Evolutionary conservation across 2,329 filamentous ascomycete species (phyloP).

Genomic region (Botrytis aclada): DNA sequence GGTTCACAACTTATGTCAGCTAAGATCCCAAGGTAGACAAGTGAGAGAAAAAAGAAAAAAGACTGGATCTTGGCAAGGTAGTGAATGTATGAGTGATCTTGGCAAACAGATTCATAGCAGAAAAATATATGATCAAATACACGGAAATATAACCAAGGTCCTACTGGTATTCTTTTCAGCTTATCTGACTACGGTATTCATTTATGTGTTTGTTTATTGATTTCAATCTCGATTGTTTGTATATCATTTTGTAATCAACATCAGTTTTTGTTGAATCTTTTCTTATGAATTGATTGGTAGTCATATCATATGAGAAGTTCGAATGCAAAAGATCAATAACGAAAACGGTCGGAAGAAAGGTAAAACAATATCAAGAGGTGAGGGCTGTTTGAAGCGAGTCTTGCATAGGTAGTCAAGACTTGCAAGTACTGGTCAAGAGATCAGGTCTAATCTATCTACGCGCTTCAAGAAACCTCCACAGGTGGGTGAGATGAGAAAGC

Average conservation of each 20-base stretch:
- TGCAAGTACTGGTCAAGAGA: not conserved
- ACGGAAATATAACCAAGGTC: not conserved
- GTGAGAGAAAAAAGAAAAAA: not conserved
- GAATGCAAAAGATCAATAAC: not conserved
- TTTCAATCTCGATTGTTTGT: not conserved
- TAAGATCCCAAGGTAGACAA: not conserved
- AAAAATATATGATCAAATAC: not conserved
- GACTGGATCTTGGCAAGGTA: constrained; percentile 4
- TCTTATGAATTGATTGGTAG: too few relatives aligned
- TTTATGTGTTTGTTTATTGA: not conserved
- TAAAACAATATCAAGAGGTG: not conserved
- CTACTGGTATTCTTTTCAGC: not conserved
- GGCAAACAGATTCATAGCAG: not conserved
- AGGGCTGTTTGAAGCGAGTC: not conserved
- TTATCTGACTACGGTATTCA: not conserved
- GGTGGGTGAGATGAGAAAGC: not conserved
- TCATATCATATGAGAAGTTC: not conserved
- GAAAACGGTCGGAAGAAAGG: not conserved
- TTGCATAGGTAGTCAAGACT: not conserved
- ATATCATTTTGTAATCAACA: not conserved
- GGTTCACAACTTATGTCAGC: not conserved
- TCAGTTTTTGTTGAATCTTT: not conserved
- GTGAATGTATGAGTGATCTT: not conserved
- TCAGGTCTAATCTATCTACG: not conserved
- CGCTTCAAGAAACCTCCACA: not conserved